Evolutionary conservation across 2,329 filamentous ascomycete species (phyloP).

Genomic region (Aspergillus ruber): DNA sequence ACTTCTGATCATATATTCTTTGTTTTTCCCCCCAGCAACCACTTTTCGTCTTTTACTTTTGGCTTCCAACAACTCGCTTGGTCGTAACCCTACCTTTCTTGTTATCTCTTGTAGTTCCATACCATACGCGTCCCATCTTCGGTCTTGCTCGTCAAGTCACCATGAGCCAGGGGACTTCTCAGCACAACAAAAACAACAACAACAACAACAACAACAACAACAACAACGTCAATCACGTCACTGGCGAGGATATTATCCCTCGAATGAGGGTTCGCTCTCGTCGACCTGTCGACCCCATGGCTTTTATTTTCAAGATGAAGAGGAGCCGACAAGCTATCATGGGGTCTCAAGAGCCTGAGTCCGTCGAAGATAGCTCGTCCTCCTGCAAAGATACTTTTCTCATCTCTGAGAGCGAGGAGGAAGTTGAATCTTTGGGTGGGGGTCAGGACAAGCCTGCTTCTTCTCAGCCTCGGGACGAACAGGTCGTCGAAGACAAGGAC

Average conservation of each 20-base stretch:
- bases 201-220: too few relatives aligned
- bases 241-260: background rate
- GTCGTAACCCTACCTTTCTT: background rate
- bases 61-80: background rate
- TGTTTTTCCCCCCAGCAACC: background rate
- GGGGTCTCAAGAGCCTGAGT: background rate
- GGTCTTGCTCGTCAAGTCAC: background rate
- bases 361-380: background rate
- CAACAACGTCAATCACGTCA: background rate
- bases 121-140: background rate
- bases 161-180: background rate
- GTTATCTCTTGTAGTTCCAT: background rate
- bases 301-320: slow-evolving; percentile 14
- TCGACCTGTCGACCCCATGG: background rate
- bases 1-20: background rate
- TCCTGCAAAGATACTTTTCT: background rate
- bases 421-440: background rate
- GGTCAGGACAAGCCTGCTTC: background rate
- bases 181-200: background rate
- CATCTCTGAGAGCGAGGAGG: too few relatives aligned
- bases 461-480: background rate
- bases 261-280: background rate
- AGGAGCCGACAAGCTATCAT: slow-evolving; percentile 9
- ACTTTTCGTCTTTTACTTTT: background rate
- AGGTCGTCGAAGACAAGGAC: slow-evolving; percentile 4